Conservation (phyloP, 2,329 filamentous ascomycete genomes). For the Zymoseptoria ardabiliae region DNA sequence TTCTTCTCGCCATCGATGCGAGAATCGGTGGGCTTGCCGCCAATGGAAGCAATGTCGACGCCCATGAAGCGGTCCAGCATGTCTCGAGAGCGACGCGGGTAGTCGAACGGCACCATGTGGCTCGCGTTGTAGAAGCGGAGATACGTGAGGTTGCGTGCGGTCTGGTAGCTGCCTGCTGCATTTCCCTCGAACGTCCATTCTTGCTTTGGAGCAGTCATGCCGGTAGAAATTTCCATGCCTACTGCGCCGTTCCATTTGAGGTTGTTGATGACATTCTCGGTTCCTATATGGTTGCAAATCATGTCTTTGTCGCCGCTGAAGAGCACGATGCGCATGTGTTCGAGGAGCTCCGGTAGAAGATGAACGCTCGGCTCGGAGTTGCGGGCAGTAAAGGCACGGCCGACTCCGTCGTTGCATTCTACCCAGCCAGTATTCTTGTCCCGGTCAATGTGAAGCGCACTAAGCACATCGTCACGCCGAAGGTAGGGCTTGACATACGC, state of each 20-base stretch:
- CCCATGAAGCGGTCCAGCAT: conserved; percentile 97
- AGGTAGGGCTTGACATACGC: conserved; percentile 72
- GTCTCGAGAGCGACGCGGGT: conserved; percentile 75
- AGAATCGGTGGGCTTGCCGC: conserved; percentile 69
- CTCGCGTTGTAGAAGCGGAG: conserved; percentile 91
- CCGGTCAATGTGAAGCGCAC: conserved; percentile 72
- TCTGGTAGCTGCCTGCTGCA: conserved; percentile 83
- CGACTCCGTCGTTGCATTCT: conserved; percentile 79
- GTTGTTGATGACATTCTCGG: conserved; percentile 81
- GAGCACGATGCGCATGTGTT: conserved; percentile 69
- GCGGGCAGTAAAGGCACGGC: conserved; percentile 58
- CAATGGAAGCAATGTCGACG: conserved; percentile 84
- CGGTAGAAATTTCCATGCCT: conserved; percentile 81
- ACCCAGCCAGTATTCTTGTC: conserved; percentile 83
- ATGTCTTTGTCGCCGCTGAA: conserved; percentile 92
- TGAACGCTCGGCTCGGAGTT: conserved; percentile 67
- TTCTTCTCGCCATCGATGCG: conserved; percentile 80
- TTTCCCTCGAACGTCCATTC: conserved; percentile 93
- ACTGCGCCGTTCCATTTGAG: conserved; percentile 87
- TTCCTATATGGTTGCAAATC: conserved; percentile 95
- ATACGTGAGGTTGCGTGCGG: conserved; percentile 91
- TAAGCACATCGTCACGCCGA: conserved; percentile 66
- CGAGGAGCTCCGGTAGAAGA: conserved; percentile 70
- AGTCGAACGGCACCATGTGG: conserved; percentile 98
- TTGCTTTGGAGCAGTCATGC: conserved; percentile 82